phyloP scores from a whole-genome alignment of 305 asterid genomes.

The Fraxinus dipetala region DNA sequence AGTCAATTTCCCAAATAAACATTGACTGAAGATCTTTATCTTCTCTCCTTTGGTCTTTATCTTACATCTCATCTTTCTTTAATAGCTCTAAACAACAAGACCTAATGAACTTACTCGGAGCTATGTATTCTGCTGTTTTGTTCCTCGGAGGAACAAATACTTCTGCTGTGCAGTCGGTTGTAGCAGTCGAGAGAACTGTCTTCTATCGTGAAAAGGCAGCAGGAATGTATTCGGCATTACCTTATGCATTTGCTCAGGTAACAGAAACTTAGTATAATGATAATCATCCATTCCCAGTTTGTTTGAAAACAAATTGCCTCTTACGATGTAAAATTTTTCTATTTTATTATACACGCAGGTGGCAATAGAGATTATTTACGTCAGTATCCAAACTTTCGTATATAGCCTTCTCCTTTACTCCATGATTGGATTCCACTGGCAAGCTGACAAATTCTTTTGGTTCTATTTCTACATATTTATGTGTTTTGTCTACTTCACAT shows the following conservation, averaged over 20 bases:
- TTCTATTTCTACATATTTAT: slow-evolving; percentile 79
- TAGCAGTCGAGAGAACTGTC: slow-evolving; percentile 83
- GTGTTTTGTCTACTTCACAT: slow-evolving; percentile 84
- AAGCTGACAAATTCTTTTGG: slow-evolving; percentile 61
- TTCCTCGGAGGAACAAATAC: slow-evolving; percentile 90
- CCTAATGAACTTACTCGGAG: slow-evolving; percentile 72
- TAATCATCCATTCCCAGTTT: slow-evolving; percentile 7
- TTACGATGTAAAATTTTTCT: background rate
- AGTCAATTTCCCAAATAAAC: background rate
- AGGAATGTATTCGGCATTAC: slow-evolving; percentile 87
- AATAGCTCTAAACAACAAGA: slow-evolving; percentile 75
- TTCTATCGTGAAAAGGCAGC: slow-evolving; percentile 97
- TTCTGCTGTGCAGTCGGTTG: slow-evolving; percentile 79
- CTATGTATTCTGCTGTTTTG: slow-evolving; percentile 79
- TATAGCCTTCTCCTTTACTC: slow-evolving; percentile 75
- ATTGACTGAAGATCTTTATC: background rate
- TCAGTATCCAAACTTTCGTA: slow-evolving; percentile 60
- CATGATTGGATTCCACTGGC: slow-evolving; percentile 89
- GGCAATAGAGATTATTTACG: slow-evolving; percentile 67
- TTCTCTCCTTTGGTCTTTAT: background rate
- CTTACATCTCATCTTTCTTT: background rate
- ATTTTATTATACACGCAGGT: slow-evolving; percentile 40
- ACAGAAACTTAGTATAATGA: background rate
- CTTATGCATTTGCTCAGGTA: slow-evolving; percentile 96
- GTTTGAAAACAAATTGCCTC: background rate